A percentile compares a stretch with the other conserved stretches of the same genome.
Evolutionary conservation across 768 basidiomycete genomes (phyloP).

Genomic region (Clavaria fumosa): DNA sequence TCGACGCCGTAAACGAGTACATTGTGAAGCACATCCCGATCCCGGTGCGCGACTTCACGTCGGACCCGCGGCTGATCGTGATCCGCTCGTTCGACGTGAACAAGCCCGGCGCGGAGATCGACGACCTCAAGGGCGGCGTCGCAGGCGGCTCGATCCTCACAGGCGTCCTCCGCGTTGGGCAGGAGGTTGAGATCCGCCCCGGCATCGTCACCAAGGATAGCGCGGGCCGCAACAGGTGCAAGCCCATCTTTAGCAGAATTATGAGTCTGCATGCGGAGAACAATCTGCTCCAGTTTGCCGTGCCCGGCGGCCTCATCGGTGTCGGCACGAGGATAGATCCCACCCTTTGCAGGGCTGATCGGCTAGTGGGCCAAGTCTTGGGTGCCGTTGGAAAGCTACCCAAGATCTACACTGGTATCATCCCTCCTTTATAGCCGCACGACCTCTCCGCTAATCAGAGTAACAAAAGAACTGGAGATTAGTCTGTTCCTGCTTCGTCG

Average conservation of each 20-base stretch:
- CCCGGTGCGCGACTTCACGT: slow-evolving; percentile 83
- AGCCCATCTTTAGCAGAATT: slow-evolving; percentile 85
- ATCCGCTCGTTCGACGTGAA: slow-evolving; percentile 99
- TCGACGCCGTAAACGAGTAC: slow-evolving; percentile 97
- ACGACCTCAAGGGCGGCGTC: slow-evolving; percentile 95
- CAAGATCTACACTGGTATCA: slow-evolving; percentile 73
- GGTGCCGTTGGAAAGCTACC: slow-evolving; percentile 91
- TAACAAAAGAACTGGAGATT: slow-evolving; percentile 74
- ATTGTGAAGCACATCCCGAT: slow-evolving; percentile 95
- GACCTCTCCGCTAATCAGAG: not conserved
- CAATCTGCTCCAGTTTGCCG: slow-evolving; percentile 87
- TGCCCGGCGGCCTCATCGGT: slow-evolving; percentile 96
- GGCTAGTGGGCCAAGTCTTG: slow-evolving; percentile 91
- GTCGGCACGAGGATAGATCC: slow-evolving; percentile 96
- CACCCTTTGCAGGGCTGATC: slow-evolving; percentile 91
- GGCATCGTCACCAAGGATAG: slow-evolving; percentile 94
- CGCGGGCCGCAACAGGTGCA: slow-evolving; percentile 78
- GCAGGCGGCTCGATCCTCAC: slow-evolving; percentile 94
- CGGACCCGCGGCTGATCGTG: slow-evolving; percentile 87
- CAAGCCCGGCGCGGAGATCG: slow-evolving; percentile 94
- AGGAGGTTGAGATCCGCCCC: slow-evolving; percentile 93
- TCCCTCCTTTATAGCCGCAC: not conserved
- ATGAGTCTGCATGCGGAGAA: slow-evolving; percentile 90
- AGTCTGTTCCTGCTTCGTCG: slow-evolving; percentile 90
- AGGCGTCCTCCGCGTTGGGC: slow-evolving; percentile 78